Evolutionary conservation across 306 rosid species (phyloP).

Genomic region (Gleditsia sinensis): DNA sequence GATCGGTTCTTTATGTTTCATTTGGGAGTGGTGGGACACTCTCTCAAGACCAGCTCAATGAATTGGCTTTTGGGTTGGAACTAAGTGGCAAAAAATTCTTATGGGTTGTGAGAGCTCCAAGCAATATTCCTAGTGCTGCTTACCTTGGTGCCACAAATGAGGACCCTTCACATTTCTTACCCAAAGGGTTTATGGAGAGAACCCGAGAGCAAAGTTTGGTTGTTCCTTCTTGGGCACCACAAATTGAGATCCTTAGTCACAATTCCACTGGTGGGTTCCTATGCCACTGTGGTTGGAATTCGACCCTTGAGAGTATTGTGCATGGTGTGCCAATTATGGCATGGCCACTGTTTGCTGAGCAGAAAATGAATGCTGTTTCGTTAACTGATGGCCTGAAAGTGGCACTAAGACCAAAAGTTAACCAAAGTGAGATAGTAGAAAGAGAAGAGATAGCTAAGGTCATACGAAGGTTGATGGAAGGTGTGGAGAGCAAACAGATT

Average conservation of each 20-base stretch:
- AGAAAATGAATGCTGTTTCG: background rate
- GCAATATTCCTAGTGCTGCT: background rate
- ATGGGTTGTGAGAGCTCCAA: slow-evolving; percentile 15
- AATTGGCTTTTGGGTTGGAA: background rate
- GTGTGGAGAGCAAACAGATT: background rate
- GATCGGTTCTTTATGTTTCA: background rate
- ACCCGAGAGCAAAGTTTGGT: background rate
- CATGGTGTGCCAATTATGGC: background rate
- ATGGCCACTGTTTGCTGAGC: slow-evolving; percentile 4
- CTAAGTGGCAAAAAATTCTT: background rate
- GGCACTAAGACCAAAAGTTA: background rate
- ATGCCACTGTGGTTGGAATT: slow-evolving; percentile 12
- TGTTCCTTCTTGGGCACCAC: background rate
- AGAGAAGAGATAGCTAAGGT: background rate
- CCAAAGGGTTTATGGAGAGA: slow-evolving; percentile 5
- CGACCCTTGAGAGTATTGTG: background rate
- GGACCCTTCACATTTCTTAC: background rate
- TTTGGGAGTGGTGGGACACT: slow-evolving; percentile 17
- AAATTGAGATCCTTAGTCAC: background rate
- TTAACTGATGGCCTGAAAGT: background rate
- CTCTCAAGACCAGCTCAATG: background rate
- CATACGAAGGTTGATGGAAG: background rate
- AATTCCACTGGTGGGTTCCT: background rate
- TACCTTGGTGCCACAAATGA: background rate
- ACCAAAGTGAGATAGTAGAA: background rate